Evolutionary conservation across 2,329 filamentous ascomycete species (phyloP).

Genomic region (Nemania abortiva): DNA sequence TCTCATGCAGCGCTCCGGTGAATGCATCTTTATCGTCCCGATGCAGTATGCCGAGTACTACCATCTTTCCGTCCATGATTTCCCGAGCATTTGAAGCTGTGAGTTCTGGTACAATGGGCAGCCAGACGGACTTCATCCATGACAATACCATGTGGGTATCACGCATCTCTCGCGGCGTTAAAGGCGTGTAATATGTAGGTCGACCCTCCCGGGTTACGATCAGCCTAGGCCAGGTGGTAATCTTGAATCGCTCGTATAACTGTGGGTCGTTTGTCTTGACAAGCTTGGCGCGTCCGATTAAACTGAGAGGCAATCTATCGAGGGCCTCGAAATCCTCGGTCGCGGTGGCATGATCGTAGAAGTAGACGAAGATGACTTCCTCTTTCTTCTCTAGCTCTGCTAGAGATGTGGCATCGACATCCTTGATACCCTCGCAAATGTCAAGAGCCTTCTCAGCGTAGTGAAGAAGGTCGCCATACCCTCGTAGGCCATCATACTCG

Average conservation of each 20-base stretch:
- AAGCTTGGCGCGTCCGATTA: conserved; percentile 91
- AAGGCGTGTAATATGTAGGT: conserved; percentile 87
- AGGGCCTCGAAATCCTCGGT: conserved; percentile 91
- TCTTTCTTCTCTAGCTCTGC: conserved; percentile 89
- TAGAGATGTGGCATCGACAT: conserved; percentile 82
- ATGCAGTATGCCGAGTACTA: conserved; percentile 91
- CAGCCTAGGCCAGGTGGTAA: conserved; percentile 95
- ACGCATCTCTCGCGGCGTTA: conserved; percentile 92
- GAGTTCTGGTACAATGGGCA: conserved; percentile 94
- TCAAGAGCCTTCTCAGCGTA: conserved; percentile 90
- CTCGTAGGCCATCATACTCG: conserved; percentile 92
- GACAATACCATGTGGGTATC: conserved; percentile 82
- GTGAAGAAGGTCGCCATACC: conserved; percentile 87
- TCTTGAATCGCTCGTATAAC: conserved; percentile 87
- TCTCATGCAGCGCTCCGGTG: conserved; percentile 80
- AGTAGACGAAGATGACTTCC: conserved; percentile 96
- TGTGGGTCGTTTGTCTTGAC: conserved; percentile 88
- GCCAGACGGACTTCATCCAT: conserved; percentile 98
- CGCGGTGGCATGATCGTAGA: conserved; percentile 96
- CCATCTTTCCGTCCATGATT: conserved; percentile 93
- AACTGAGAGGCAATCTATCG: conserved; percentile 84
- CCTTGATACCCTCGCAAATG: conserved; percentile 78
- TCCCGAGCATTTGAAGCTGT: conserved; percentile 91
- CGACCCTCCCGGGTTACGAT: conserved; percentile 90
- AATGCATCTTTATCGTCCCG: conserved; percentile 85